phyloP scores from a whole-genome alignment of 768 basidiomycete species.

The Porpolomopsis calyptriformis region DNA sequence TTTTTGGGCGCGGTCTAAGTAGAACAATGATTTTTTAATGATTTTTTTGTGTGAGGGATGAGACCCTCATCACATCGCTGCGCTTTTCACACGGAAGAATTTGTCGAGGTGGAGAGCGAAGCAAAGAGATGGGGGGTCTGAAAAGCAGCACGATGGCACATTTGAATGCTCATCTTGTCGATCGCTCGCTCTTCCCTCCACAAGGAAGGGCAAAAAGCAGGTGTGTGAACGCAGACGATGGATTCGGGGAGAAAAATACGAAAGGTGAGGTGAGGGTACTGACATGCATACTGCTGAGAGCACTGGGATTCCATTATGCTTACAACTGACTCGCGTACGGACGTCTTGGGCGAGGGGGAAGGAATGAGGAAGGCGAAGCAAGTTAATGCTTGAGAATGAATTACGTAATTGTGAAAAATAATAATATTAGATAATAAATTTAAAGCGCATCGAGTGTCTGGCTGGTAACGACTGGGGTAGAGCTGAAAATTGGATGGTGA shows the following conservation, averaged over 20 bases:
- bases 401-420: no score
- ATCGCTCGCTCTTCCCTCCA: neutral
- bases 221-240: conserved; percentile 9
- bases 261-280: no score
- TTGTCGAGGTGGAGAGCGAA: conserved; percentile 3
- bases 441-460: neutral
- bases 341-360: conserved; percentile 21
- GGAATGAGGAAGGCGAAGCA: conserved; percentile 47
- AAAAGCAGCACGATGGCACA: no score
- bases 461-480: no score
- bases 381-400: conserved; percentile 69
- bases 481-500: no score
- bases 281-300: conserved; percentile 80
- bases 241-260: conserved; percentile 7
- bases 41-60: neutral
- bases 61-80: neutral
- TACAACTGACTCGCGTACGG: no score
- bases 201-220: neutral
- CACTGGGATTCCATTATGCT: conserved; percentile 59
- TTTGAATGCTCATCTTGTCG: no score
- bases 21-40: conserved; percentile 5
- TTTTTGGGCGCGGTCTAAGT: conserved; percentile 88
- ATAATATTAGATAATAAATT: no score
- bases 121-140: neutral
- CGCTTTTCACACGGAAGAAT: conserved; percentile 8